phyloP scores from a whole-genome alignment of 306 rosid genomes.

The Ormosia emarginata region DNA sequence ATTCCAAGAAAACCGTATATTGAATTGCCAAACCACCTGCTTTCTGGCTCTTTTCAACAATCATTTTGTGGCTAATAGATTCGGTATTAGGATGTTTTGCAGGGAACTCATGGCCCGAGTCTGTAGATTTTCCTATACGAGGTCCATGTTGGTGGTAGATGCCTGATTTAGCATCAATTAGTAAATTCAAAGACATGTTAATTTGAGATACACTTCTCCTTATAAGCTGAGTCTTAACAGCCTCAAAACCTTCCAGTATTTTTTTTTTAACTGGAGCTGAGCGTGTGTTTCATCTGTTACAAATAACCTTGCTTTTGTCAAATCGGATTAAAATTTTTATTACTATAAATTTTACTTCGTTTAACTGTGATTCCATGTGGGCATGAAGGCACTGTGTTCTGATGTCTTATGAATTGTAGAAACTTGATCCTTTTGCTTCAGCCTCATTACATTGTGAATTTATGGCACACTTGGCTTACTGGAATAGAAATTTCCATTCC shows the following conservation, averaged over 20 bases:
- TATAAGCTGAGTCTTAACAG: constrained; percentile 1
- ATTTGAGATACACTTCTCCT: not conserved
- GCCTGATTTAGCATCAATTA: constrained; percentile 11
- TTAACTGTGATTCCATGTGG: not conserved
- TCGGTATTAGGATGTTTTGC: not conserved
- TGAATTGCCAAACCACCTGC: not conserved
- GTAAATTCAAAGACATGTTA: not conserved
- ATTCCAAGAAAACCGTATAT: not conserved
- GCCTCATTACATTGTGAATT: not conserved
- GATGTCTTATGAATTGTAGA: constrained; percentile 3
- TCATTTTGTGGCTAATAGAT: not conserved
- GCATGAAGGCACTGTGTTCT: not conserved
- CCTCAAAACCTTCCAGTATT: not conserved
- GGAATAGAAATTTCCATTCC: not conserved
- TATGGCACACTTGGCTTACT: not conserved
- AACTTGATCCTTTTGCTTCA: not conserved
- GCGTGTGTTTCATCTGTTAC: not conserved
- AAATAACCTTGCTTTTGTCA: not conserved
- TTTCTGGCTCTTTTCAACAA: constrained; percentile 5
- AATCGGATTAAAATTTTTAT: not conserved
- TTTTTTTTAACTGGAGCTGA: not conserved
- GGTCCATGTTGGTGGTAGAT: not conserved
- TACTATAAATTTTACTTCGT: not conserved
- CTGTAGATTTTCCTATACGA: constrained; percentile 4
- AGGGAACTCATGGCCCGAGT: not conserved